Base-by-base conservation (phyloP, 495 filamentous ascomycete species). In the Aspergillus panamensis region DNA sequence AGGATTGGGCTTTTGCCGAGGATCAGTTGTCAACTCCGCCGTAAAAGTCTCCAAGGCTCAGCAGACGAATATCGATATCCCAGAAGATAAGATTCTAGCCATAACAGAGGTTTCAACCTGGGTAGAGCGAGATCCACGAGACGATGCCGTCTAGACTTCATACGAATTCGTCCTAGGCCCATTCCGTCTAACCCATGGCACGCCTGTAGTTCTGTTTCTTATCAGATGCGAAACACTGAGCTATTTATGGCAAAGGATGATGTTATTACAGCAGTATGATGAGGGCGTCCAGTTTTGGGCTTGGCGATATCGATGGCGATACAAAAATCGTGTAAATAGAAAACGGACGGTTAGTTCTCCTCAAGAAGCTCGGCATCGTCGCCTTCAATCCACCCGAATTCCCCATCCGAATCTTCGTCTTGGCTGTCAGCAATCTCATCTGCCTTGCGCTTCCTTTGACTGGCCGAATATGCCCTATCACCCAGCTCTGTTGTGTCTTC, bases 361-460 rank as follows among this genome's bases (percentile, higher is more conserved):
- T 57, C 61, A n/a, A 55, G 55, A 6, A 65, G 47, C 7, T 54
- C 52, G 6, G 32, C 58, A 48, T 64, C 54, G 35, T 62, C 54
- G 25, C 63, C 65, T 48, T 67, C 64, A 12, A 59, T 57, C 65
- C 66, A 73, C 29, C 67, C 64, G 33, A 64, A 72, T 8, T 80
- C 79, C 9, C 53, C 65, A 16, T 79, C 76, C 10, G 69, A 75
- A 20, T 72, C 75, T 40, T 80, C 80, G 50, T 78, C 79, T 53
- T 80, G 68, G 51, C 77, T 81, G 55, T 81, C 77, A 8, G 74
- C 77, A 29, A 80, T 70, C 49, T 81, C 78, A 42, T 75, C 73
- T 14, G 73, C 71, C 54, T 82, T 82, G n/a, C 80, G 74, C 55
- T 82, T 82, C 33, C 70, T 64, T 65, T 43, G 53, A 48, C 35